Percentiles rank a stretch among this genome's conserved stretches.
Evolutionary conservation across 352 stramenopile genomes (phyloP).

Genomic region (Phytophthora melonis): DNA sequence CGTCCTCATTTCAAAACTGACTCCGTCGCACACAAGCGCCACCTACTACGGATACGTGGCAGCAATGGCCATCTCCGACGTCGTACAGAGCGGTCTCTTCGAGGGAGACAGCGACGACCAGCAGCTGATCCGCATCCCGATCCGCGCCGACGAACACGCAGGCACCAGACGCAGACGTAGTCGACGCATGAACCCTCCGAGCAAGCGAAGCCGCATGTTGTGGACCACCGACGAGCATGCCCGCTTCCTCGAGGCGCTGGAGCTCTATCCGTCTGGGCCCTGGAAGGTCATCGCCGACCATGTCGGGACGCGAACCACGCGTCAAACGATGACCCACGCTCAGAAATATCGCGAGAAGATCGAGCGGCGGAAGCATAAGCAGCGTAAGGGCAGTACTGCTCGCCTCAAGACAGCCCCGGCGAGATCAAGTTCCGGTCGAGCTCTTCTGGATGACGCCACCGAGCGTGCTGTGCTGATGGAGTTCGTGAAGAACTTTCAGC

Average conservation of each 20-base stretch:
- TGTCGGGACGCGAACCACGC: conserved; percentile 38
- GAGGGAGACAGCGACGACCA: conserved; percentile 25
- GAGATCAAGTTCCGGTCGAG: background rate
- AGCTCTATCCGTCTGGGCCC: conserved; percentile 41
- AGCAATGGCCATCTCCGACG: conserved; percentile 28
- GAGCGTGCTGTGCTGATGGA: background rate
- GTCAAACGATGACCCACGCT: conserved; percentile 48
- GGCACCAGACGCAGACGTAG: conserved; percentile 19
- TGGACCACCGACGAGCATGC: conserved; percentile 54
- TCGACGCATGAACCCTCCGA: conserved; percentile 23
- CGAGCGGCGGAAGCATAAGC: conserved; percentile 23
- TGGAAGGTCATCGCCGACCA: conserved; percentile 44
- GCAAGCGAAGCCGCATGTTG: conserved; percentile 28
- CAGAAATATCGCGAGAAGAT: conserved; percentile 56
- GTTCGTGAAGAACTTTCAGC: background rate
- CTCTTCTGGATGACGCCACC: background rate
- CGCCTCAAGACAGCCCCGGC: background rate
- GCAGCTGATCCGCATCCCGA: conserved; percentile 33
- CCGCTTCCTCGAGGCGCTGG: conserved; percentile 47
- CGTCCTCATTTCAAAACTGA: conserved; percentile 24
- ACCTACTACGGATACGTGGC: background rate
- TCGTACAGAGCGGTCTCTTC: conserved; percentile 32
- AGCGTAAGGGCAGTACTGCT: conserved; percentile 15
- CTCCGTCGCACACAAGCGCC: background rate
- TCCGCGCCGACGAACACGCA: conserved; percentile 17